A percentile compares a stretch with the other conserved stretches of the same genome.
These are phyloP conservation scores for Plasmodium vivax DNA, from an alignment of 169 alveolate species.

Conservation along the genomic window DNA sequence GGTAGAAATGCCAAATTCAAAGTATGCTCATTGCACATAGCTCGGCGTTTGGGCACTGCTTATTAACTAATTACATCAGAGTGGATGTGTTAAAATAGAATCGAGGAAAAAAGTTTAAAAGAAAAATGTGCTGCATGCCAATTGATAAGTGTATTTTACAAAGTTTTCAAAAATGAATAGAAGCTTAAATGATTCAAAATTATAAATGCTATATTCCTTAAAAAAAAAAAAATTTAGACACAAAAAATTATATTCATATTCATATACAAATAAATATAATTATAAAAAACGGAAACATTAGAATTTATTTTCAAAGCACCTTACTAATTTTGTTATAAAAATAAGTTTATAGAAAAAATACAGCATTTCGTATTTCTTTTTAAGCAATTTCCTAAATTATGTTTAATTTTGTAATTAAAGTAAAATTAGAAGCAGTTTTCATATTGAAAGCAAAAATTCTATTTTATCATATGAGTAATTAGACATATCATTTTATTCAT, in stretches of 20 bases:
- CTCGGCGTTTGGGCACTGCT: background rate
- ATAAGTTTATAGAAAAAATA: conserved; percentile 12
- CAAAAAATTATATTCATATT: background rate
- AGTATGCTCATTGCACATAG: background rate
- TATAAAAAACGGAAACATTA: conserved; percentile 1
- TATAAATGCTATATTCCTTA: conserved; percentile 1
- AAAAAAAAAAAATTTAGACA: conserved; percentile 23
- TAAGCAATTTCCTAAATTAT: background rate
- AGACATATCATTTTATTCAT: background rate
- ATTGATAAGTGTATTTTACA: conserved; percentile 12
- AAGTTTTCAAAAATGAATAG: conserved; percentile 17
- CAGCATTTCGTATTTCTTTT: background rate
- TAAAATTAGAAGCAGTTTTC: conserved; percentile 17
- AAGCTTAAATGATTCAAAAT: background rate
- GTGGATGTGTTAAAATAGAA: background rate
- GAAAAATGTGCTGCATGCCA: background rate
- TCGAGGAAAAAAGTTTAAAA: background rate
- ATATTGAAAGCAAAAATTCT: background rate
- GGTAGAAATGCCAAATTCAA: background rate
- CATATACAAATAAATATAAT: background rate
- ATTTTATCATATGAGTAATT: conserved; percentile 6
- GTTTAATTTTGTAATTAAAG: conserved; percentile 32
- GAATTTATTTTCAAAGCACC: background rate
- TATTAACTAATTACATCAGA: background rate
- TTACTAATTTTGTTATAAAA: background rate